These are phyloP conservation scores for Fusarium continuum DNA, from an alignment of 2,329 filamentous ascomycete genomes.

Conservation along the genomic window DNA sequence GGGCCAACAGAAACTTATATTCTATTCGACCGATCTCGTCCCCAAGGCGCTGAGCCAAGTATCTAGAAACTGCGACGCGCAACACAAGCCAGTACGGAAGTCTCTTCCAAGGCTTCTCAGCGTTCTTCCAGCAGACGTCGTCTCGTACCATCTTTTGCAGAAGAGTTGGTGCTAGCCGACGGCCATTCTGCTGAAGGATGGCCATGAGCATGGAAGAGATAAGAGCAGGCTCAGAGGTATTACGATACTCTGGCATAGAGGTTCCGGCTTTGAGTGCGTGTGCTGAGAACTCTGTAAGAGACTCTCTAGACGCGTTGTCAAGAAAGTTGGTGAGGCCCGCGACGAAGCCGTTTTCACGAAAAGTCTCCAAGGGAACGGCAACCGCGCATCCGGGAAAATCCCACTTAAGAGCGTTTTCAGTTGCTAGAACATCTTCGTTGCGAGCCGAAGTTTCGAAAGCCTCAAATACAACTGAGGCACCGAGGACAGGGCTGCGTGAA, in stretches of 20 bases:
- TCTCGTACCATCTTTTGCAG: conserved; percentile 69
- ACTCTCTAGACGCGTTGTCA: conserved; percentile 64
- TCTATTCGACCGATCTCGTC: conserved; percentile 45
- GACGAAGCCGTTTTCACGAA: conserved; percentile 39
- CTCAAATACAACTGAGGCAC: conserved; percentile 55
- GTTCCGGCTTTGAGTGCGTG: conserved; percentile 61
- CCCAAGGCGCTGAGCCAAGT: conserved; percentile 54
- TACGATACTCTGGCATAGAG: conserved; percentile 62
- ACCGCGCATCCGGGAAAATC: conserved; percentile 67
- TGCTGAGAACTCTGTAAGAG: conserved; percentile 63
- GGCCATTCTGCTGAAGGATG: conserved; percentile 66
- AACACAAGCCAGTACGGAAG: conserved; percentile 70
- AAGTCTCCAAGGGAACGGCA: conserved; percentile 51
- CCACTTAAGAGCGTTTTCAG: conserved; percentile 63
- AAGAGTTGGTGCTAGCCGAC: conserved; percentile 46
- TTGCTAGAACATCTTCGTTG: conserved; percentile 61
- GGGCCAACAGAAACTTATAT: conserved; percentile 67
- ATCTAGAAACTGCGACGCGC: conserved; percentile 65
- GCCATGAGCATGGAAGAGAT: conserved; percentile 70
- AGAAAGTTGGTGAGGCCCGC: conserved; percentile 60
- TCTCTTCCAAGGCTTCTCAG: conserved; percentile 68
- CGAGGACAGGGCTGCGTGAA: conserved; percentile 34
- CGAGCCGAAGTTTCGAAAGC: conserved; percentile 67
- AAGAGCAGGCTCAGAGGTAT: conserved; percentile 66
- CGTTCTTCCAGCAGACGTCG: conserved; percentile 63